Evolutionary conservation across 139 green algal species (phyloP).

Genomic region (Diplosphaera chodatii): DNA sequence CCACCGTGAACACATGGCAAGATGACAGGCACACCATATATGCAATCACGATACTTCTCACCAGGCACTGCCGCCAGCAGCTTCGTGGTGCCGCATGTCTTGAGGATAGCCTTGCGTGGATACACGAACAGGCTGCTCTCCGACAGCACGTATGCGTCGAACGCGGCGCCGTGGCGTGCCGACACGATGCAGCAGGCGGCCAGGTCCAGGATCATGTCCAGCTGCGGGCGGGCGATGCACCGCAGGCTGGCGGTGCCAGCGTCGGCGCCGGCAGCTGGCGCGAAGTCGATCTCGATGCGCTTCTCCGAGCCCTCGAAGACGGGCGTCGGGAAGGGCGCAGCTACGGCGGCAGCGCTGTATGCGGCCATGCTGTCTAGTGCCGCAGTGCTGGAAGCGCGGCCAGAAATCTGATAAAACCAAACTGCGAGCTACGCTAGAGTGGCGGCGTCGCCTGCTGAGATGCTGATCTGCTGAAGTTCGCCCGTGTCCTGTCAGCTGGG

Average conservation of each 20-base stretch:
- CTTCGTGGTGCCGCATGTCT: slow-evolving; percentile 96
- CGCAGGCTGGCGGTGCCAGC: slow-evolving; percentile 48
- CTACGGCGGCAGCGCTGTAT: slow-evolving; percentile 8
- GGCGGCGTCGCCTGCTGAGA: too few relatives aligned
- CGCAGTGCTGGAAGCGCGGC: too few relatives aligned
- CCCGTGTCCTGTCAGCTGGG: slow-evolving; percentile 41
- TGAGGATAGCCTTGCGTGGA: slow-evolving; percentile 83
- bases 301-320: slow-evolving; percentile 95
- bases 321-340: slow-evolving; percentile 36
- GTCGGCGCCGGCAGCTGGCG: slow-evolving; percentile 10
- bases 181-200: slow-evolving; percentile 94
- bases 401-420: neutral
- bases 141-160: slow-evolving; percentile 97
- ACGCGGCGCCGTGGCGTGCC: slow-evolving; percentile 49
- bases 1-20: too few relatives aligned
- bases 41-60: too few relatives aligned
- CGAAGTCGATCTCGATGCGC: slow-evolving; percentile 85
- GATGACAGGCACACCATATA: too few relatives aligned
- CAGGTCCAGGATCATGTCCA: slow-evolving; percentile 60
- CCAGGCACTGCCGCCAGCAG: slow-evolving; percentile 74
- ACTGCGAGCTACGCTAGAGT: neutral
- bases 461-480: too few relatives aligned
- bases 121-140: slow-evolving; percentile 97
- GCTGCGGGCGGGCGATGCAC: slow-evolving; percentile 45
- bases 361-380: slow-evolving; percentile 14